phyloP scores from a whole-genome alignment of 768 basidiomycete genomes.

The Naganishia friedmannii region DNA sequence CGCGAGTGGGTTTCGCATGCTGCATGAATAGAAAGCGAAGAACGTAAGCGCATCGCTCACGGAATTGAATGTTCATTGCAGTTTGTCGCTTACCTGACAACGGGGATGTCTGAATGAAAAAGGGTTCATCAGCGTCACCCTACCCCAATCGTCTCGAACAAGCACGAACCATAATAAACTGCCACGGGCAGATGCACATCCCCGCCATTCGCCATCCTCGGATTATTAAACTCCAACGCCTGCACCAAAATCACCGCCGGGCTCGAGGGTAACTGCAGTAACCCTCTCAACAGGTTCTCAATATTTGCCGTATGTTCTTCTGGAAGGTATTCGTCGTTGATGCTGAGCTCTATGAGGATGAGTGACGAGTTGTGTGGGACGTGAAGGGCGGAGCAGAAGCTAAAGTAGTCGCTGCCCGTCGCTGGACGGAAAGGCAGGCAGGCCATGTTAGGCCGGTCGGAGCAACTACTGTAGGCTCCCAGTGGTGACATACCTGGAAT shows the following conservation, averaged over 20 bases:
- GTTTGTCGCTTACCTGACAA: constrained; percentile 39
- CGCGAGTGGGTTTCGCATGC: constrained; percentile 45
- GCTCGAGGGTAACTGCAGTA: constrained; percentile 43
- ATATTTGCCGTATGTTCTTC: constrained; percentile 49
- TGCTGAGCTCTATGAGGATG: constrained; percentile 49
- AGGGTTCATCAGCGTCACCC: neutral
- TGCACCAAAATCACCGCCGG: constrained; percentile 51
- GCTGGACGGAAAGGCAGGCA: constrained; percentile 31
- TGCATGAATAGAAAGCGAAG: constrained; percentile 23
- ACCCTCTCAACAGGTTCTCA: constrained; percentile 49
- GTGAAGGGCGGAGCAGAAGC: constrained; percentile 50
- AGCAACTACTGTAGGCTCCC: neutral
- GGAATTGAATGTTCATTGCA: no score
- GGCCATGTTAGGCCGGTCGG: neutral
- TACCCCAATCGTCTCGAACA: neutral
- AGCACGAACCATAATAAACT: constrained; percentile 45
- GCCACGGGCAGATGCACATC: constrained; percentile 51
- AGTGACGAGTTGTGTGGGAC: constrained; percentile 46
- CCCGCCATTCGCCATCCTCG: constrained; percentile 48
- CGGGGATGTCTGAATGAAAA: constrained; percentile 42
- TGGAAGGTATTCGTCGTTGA: constrained; percentile 49
- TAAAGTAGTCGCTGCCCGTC: constrained; percentile 48
- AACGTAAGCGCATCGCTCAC: neutral
- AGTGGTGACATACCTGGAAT: constrained; percentile 36
- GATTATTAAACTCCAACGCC: constrained; percentile 46